Evolutionary conservation across 805 yeast genomes (phyloP).

Genomic region (Hanseniaspora lindneri): DNA sequence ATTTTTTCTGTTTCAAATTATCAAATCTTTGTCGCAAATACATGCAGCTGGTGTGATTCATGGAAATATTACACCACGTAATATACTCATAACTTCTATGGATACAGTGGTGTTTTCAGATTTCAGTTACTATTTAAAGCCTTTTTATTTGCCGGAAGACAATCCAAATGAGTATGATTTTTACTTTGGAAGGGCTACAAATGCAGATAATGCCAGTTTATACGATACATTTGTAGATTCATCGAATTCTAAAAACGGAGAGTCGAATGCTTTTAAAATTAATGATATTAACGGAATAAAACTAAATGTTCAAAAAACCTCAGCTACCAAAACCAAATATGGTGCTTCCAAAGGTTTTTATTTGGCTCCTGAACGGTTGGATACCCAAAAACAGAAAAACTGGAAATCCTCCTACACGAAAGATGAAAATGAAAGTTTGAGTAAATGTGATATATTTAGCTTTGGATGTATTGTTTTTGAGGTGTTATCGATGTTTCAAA

Average conservation of each 20-base stretch:
- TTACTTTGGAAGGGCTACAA: slow-evolving; percentile 44
- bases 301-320: not conserved
- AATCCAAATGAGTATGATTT: slow-evolving; percentile 87
- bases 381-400: slow-evolving; percentile 17
- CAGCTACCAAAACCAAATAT: slow-evolving; percentile 35
- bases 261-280: not conserved
- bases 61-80: slow-evolving; percentile 89
- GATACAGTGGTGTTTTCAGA: slow-evolving; percentile 76
- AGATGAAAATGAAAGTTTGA: slow-evolving; percentile 17
- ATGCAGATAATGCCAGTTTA: not conserved
- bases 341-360: slow-evolving; percentile 71
- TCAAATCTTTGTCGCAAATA: slow-evolving; percentile 49
- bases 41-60: slow-evolving; percentile 57
- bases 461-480: slow-evolving; percentile 87
- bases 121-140: slow-evolving; percentile 67
- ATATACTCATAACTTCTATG: slow-evolving; percentile 75
- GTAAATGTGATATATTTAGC: slow-evolving; percentile 70
- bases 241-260: not conserved
- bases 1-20: slow-evolving; percentile 73
- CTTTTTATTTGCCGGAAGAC: slow-evolving; percentile 75
- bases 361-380: slow-evolving; percentile 86
- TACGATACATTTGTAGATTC: too few relatives aligned
- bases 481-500: slow-evolving; percentile 42
- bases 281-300: not conserved
- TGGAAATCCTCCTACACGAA: too few relatives aligned